Percentiles rank a stretch among this genome's conserved stretches.
phyloP scores from a whole-genome alignment of 805 yeast species.

The Metschnikowia orientalis region DNA sequence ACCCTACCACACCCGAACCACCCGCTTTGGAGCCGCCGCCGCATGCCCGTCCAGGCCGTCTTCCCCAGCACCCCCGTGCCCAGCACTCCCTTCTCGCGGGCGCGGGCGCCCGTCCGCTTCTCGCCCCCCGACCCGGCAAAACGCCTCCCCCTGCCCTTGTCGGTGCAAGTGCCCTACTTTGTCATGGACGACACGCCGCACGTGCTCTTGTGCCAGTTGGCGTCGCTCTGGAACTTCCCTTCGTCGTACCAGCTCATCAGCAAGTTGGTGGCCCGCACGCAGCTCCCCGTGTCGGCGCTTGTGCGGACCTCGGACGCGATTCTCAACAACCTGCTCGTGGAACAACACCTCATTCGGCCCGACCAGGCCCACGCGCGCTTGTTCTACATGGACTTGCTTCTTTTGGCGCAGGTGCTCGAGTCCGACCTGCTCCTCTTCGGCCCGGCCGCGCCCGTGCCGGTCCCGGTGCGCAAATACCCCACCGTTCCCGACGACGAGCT shows the following conservation, averaged over 20 bases:
- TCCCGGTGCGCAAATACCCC: not conserved
- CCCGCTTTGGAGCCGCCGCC: not conserved
- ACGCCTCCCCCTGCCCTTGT: conserved; percentile 3
- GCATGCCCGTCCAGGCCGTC: not conserved
- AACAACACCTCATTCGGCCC: conserved; percentile 17
- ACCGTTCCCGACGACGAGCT: conserved; percentile 22
- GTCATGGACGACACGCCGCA: conserved; percentile 10
- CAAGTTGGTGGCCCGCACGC: conserved; percentile 22
- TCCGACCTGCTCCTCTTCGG: conserved; percentile 13
- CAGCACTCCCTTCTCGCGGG: conserved; percentile 6
- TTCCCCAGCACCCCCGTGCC: not conserved
- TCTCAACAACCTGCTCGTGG: conserved; percentile 23
- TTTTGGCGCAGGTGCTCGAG: conserved; percentile 20
- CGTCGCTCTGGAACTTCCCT: conserved; percentile 35
- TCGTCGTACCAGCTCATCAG: conserved; percentile 39
- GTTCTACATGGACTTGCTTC: conserved; percentile 25
- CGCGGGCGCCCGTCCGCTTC: conserved; percentile 9
- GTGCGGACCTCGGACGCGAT: conserved; percentile 13
- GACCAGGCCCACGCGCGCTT: conserved; percentile 18
- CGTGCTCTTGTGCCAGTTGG: conserved; percentile 30
- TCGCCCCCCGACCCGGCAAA: conserved; percentile 7
- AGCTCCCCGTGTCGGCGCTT: conserved; percentile 16
- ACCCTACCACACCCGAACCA: not conserved
- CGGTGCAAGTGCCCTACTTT: conserved; percentile 13
- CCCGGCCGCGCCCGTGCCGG: conserved; percentile 7